Conservation (phyloP, 2,329 filamentous ascomycete genomes). For the Verticillium nonalfalfae region DNA sequence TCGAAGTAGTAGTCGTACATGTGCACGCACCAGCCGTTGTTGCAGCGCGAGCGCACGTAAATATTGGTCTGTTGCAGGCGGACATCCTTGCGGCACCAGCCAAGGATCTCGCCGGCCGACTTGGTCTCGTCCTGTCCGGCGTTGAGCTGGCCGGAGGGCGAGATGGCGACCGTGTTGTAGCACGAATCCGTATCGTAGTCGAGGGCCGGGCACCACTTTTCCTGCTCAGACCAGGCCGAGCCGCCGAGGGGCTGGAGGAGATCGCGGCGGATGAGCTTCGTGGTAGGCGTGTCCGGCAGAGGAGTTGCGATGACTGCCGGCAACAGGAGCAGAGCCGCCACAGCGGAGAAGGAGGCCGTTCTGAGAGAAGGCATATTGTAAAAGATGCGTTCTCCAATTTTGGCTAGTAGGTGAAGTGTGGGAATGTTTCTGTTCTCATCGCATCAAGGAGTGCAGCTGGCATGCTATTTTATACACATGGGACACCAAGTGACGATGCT, state of each 20-base stretch:
- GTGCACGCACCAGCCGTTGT: constrained; percentile 35
- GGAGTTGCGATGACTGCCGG: neutral
- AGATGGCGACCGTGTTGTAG: constrained; percentile 32
- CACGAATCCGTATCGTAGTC: constrained; percentile 29
- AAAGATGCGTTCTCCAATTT: too few species aligned
- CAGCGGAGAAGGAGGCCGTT: neutral
- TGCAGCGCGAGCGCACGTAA: constrained; percentile 34
- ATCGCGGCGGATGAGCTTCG: neutral
- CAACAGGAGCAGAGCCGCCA: neutral
- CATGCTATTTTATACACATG: too few species aligned
- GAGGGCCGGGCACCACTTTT: constrained; percentile 4
- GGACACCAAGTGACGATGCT: too few species aligned
- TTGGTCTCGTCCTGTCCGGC: constrained; percentile 13
- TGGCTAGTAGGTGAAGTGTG: too few species aligned
- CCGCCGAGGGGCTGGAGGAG: neutral
- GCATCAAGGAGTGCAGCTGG: too few species aligned
- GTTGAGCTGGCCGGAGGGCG: constrained; percentile 21
- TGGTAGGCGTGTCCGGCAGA: neutral
- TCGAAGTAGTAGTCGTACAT: constrained; percentile 41
- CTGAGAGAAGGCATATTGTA: neutral
- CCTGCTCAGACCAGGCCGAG: neutral
- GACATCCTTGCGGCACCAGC: constrained; percentile 22
- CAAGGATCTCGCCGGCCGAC: constrained; percentile 6
- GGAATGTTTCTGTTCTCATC: too few species aligned
- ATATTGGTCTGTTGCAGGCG: constrained; percentile 32